A percentile compares a stretch with the other conserved stretches of the same genome.
Conservation (phyloP, 2,329 filamentous ascomycete species). For the Xylariaceae sp. region DNA sequence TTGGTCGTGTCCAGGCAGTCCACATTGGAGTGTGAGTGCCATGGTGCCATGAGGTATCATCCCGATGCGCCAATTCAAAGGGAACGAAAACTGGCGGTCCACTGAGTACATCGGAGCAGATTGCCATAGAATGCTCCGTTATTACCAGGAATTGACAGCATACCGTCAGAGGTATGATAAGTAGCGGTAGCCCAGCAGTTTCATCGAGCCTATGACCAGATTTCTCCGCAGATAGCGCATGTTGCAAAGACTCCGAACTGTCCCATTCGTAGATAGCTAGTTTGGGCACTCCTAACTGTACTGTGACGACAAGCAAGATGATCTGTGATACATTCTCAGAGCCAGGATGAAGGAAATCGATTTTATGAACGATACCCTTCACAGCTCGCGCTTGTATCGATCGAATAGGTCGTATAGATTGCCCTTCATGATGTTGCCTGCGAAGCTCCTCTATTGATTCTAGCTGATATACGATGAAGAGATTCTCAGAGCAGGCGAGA, state of each 20-base stretch:
- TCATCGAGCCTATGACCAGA: conserved; percentile 57
- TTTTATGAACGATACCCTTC: conserved; percentile 79
- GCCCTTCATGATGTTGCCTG: conserved; percentile 53
- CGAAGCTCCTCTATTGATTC: conserved; percentile 61
- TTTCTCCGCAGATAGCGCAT: conserved; percentile 55
- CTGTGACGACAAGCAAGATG: conserved; percentile 74
- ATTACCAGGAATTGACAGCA: conserved; percentile 75
- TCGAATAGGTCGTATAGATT: conserved; percentile 66
- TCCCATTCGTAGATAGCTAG: conserved; percentile 69
- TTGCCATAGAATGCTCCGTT: conserved; percentile 63
- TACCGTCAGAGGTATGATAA: conserved; percentile 75
- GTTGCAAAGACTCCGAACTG: conserved; percentile 54
- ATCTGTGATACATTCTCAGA: conserved; percentile 71
- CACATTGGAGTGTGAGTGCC: conserved; percentile 66
- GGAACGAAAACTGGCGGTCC: conserved; percentile 56
- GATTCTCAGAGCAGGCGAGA: conserved; percentile 72
- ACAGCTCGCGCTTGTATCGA: conserved; percentile 53
- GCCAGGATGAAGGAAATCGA: conserved; percentile 83
- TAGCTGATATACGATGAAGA: conserved; percentile 76
- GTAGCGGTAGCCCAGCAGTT: conserved; percentile 65
- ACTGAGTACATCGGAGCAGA: conserved; percentile 62
- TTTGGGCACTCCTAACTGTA: conserved; percentile 55
- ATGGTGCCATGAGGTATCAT: conserved; percentile 54
- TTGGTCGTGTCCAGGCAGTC: conserved; percentile 84
- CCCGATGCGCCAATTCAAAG: conserved; percentile 50